Conservation (phyloP, 306 rosid species). For the Cucurbita maxima region DNA sequence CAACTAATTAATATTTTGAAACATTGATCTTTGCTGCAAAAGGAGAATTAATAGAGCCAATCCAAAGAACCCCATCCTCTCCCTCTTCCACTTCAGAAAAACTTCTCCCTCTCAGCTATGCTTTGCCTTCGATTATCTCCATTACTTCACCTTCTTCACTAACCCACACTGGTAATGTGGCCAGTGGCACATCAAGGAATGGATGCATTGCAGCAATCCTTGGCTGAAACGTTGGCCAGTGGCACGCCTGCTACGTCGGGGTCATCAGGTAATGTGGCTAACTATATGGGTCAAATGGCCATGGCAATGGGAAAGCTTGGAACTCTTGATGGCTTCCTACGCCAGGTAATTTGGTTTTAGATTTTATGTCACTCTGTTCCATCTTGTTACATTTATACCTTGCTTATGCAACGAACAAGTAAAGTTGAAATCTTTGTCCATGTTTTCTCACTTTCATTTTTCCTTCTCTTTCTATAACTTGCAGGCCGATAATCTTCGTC, state of each 20-base stretch:
- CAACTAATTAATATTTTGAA: no score
- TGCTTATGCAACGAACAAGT: background rate
- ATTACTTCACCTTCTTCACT: constrained; percentile 45
- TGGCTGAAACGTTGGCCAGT: constrained; percentile 78
- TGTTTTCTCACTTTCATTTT: background rate
- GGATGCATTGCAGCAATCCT: constrained; percentile 96
- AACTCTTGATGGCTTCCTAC: constrained; percentile 87
- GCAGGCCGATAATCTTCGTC: constrained; percentile 83
- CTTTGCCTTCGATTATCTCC: constrained; percentile 29
- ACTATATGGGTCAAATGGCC: constrained; percentile 99
- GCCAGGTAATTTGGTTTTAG: constrained; percentile 40
- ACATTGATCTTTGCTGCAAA: constrained; percentile 27
- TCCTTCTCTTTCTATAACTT: background rate
- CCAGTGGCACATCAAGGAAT: no score
- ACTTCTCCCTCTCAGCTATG: constrained; percentile 23
- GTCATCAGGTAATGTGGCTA: constrained; percentile 79
- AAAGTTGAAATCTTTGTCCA: background rate
- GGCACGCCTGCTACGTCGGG: constrained; percentile 63
- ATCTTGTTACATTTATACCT: background rate
- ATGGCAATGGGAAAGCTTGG: constrained; percentile 99
- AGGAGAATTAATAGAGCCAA: constrained; percentile 47
- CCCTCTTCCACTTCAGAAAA: constrained; percentile 56
- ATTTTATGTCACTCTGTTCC: background rate
- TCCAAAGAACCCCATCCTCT: constrained; percentile 59
- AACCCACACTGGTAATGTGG: constrained; percentile 38